Evolutionary conservation across 345 rosid species (phyloP).

Genomic region (Pelargonium nanum): DNA sequence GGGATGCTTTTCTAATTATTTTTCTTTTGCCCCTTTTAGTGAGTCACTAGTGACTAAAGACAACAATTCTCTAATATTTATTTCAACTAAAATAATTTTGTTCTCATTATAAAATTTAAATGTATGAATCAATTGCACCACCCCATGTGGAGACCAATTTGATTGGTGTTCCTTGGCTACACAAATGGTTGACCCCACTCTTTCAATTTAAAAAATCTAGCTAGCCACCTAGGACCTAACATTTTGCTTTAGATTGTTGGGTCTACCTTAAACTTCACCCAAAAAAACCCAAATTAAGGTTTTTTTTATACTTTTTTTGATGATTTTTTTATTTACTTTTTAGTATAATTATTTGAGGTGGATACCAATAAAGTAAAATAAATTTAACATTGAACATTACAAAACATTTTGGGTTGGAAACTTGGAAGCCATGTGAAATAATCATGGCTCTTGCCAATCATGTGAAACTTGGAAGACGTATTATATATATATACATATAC

Average conservation of each 20-base stretch:
- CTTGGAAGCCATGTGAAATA: no score
- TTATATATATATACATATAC: no score
- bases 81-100: no score
- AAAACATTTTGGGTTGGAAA: no score
- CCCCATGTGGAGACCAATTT: conserved; percentile 41
- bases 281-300: neutral
- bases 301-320: no score
- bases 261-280: neutral
- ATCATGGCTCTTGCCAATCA: no score
- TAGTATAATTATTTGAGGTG: neutral
- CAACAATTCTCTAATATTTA: neutral
- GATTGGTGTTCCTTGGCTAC: conserved; percentile 19
- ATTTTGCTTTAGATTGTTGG: neutral
- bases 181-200: neutral
- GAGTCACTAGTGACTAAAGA: neutral
- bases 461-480: no score
- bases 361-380: neutral
- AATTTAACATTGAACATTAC: no score
- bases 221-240: no score
- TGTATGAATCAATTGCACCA: conserved; percentile 14
- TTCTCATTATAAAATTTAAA: conserved; percentile 7
- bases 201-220: no score
- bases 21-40: neutral
- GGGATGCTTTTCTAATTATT: neutral
- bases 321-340: no score